A percentile compares a stretch with the other conserved stretches of the same genome.
Evolutionary conservation across 495 filamentous ascomycete species (phyloP).

Genomic region (Penicillium crystallinum): DNA sequence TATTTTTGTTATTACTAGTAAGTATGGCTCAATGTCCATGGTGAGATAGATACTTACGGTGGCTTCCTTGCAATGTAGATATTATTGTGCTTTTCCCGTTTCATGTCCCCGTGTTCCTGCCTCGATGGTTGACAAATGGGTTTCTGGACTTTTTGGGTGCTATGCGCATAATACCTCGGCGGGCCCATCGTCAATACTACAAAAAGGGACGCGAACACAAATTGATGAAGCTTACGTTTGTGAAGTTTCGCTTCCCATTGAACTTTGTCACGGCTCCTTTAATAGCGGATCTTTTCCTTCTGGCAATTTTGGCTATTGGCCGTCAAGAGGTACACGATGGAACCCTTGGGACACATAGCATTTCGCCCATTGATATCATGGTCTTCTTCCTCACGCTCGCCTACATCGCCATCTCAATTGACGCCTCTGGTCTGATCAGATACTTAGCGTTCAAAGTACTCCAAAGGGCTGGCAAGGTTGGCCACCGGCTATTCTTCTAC

Average conservation of each 20-base stretch:
- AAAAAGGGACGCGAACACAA: no score
- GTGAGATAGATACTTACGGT: neutral
- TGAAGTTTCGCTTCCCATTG: slow-evolving; percentile 50
- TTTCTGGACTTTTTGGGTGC: slow-evolving; percentile 35
- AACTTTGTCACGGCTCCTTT: slow-evolving; percentile 63
- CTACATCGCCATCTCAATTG: slow-evolving; percentile 70
- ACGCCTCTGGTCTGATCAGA: slow-evolving; percentile 61
- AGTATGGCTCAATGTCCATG: slow-evolving; percentile 17
- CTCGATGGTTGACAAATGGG: slow-evolving; percentile 39
- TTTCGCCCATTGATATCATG: slow-evolving; percentile 61
- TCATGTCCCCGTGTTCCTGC: slow-evolving; percentile 52
- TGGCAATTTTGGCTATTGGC: slow-evolving; percentile 59
- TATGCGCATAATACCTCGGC: slow-evolving; percentile 46
- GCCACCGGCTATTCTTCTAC: slow-evolving; percentile 60
- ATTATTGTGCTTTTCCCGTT: slow-evolving; percentile 61
- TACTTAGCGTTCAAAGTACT: slow-evolving; percentile 64
- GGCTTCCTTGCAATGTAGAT: slow-evolving; percentile 36
- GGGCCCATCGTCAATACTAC: slow-evolving; percentile 11
- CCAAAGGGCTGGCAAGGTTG: slow-evolving; percentile 55
- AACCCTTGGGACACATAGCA: slow-evolving; percentile 54
- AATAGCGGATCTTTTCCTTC: slow-evolving; percentile 59
- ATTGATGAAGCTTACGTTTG: no score
- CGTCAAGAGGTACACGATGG: slow-evolving; percentile 56
- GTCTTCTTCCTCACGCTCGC: slow-evolving; percentile 64
- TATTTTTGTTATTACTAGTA: slow-evolving; percentile 59